phyloP scores from a whole-genome alignment of 2,329 filamentous ascomycete species.

The Drechslerella coelobrocha region DNA sequence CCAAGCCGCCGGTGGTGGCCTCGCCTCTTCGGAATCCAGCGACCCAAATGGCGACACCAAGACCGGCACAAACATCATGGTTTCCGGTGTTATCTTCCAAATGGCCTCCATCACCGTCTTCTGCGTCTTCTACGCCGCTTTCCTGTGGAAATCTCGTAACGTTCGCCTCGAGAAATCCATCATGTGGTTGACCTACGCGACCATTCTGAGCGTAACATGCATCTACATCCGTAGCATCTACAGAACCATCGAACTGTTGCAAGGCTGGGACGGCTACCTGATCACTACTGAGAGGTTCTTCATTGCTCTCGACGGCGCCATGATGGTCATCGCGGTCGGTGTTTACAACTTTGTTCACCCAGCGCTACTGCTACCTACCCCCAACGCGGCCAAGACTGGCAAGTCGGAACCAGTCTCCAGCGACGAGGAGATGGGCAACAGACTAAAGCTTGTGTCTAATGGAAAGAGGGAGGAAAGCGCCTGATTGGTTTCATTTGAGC shows the following conservation, averaged over 20 bases:
- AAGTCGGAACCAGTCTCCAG: conserved; percentile 22
- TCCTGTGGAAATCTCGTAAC: conserved; percentile 58
- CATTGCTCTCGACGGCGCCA: conserved; percentile 62
- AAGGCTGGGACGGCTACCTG: conserved; percentile 63
- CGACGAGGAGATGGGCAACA: conserved; percentile 31
- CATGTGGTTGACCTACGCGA: conserved; percentile 56
- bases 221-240: conserved; percentile 64
- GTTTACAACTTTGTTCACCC: conserved; percentile 62
- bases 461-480: not conserved
- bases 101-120: conserved; percentile 66
- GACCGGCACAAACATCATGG: conserved; percentile 62
- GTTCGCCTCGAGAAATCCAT: conserved; percentile 36
- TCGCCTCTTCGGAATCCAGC: conserved; percentile 61
- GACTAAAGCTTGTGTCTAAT: conserved; percentile 22
- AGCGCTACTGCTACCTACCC: conserved; percentile 57
- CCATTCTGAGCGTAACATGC: conserved; percentile 59
- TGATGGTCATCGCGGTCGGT: conserved; percentile 62
- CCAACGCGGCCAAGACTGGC: conserved; percentile 22
- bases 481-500: not conserved
- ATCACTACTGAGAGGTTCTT: conserved; percentile 64
- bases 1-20: conserved; percentile 65
- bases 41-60: conserved; percentile 61
- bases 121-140: conserved; percentile 62
- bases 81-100: conserved; percentile 67
- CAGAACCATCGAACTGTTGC: conserved; percentile 62